Evolutionary conservation across 2,329 filamentous ascomycete species (phyloP).

Genomic region (Colletotrichum plurivorum): DNA sequence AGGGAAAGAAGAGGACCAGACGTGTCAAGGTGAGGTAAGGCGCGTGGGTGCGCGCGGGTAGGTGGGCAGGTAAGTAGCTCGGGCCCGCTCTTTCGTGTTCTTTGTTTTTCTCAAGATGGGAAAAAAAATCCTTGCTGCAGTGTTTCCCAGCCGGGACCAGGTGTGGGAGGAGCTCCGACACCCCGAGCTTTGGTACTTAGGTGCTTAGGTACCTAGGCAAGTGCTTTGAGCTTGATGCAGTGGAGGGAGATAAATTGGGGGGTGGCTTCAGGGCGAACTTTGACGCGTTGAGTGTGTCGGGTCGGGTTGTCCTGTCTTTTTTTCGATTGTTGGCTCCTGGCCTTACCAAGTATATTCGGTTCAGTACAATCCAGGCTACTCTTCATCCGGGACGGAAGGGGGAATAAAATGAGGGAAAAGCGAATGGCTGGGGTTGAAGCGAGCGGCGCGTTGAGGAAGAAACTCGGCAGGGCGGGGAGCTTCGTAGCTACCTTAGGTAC

Average conservation of each 20-base stretch:
- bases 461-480: constrained; percentile 27
- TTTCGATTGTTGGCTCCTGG: neutral
- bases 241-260: neutral
- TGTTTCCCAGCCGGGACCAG: constrained; percentile 22
- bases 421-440: constrained; percentile 29
- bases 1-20: neutral
- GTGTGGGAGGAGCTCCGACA: constrained; percentile 19
- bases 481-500: constrained; percentile 17
- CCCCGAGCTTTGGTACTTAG: neutral
- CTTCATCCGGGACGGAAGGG: neutral
- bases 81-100: neutral
- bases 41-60: neutral
- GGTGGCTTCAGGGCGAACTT: constrained; percentile 14
- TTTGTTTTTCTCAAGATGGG: neutral
- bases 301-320: constrained; percentile 27
- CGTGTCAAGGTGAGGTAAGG: constrained; percentile 18
- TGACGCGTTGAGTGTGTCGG: constrained; percentile 37
- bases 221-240: constrained; percentile 5
- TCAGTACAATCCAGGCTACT: neutral
- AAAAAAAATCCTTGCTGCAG: too few relatives aligned
- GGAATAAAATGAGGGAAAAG: constrained; percentile 13
- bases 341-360: neutral
- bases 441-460: constrained; percentile 28
- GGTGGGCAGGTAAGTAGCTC: neutral
- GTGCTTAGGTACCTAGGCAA: too few relatives aligned